These are phyloP conservation scores for Chytriomyces confervae DNA, from an alignment of 192 early-diverging fungal species.

Conservation along the genomic window DNA sequence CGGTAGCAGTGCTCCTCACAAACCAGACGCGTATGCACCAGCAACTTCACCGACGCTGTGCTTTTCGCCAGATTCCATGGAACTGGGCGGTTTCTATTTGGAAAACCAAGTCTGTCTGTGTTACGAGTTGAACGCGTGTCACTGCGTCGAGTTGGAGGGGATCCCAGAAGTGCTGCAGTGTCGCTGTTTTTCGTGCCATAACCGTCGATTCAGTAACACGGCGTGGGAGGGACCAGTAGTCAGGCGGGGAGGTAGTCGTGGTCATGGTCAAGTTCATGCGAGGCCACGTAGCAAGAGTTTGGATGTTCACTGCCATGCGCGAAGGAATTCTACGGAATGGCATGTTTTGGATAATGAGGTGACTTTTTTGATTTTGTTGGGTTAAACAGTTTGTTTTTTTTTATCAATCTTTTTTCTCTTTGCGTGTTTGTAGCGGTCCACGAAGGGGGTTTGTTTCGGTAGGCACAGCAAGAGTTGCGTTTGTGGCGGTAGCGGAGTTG, in stretches of 20 bases:
- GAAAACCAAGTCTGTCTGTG: background rate
- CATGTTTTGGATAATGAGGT: constrained; percentile 4
- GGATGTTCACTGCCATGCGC: background rate
- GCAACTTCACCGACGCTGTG: background rate
- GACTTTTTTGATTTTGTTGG: background rate
- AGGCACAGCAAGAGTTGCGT: background rate
- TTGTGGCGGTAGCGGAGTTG: constrained; percentile 14
- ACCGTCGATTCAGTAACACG: background rate
- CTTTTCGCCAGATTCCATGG: background rate
- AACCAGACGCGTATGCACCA: background rate
- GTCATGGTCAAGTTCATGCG: background rate
- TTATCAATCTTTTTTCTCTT: background rate
- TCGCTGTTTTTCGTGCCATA: constrained; percentile 10
- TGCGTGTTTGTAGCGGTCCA: background rate
- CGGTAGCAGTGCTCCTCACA: no score
- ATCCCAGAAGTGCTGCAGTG: background rate
- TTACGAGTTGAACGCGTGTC: background rate
- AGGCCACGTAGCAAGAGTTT: background rate
- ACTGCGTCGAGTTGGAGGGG: background rate
- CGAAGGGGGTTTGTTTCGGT: background rate
- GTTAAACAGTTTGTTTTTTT: background rate
- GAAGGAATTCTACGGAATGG: constrained; percentile 5
- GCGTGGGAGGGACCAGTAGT: background rate
- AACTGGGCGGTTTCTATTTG: background rate
- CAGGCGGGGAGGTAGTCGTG: background rate